These are phyloP conservation scores for Endocalyx cinctus DNA, from an alignment of 2,329 filamentous ascomycete species.

Conservation along the genomic window DNA sequence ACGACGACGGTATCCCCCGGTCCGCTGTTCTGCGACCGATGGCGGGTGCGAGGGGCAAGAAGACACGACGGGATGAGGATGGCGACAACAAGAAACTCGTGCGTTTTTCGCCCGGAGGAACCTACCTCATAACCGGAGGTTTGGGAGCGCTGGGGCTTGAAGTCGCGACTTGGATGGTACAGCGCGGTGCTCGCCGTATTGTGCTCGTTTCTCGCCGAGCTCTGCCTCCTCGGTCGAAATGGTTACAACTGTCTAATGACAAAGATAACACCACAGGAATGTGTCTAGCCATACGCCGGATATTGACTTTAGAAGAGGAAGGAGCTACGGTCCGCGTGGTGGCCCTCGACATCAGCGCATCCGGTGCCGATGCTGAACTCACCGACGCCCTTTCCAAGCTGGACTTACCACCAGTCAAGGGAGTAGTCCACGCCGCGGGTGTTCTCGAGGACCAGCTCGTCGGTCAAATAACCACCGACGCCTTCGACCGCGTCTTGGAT, in stretches of 20 bases:
- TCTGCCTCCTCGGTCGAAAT: conserved; percentile 29
- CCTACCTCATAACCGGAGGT: conserved; percentile 37
- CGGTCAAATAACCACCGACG: conserved; percentile 21
- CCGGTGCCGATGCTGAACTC: conserved; percentile 18
- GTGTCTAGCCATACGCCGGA: conserved; percentile 15
- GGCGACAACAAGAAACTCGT: too few species aligned
- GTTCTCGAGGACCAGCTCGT: conserved; percentile 33
- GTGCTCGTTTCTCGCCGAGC: conserved; percentile 33
- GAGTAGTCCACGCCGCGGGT: conserved; percentile 37
- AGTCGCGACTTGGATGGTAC: conserved; percentile 30
- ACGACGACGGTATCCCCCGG: too few species aligned
- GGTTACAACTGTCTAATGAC: conserved; percentile 15
- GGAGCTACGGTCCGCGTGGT: conserved; percentile 28
- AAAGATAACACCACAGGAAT: conserved; percentile 6
- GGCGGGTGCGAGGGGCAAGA: too few species aligned
- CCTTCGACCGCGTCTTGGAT: conserved; percentile 27
- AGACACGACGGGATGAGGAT: too few species aligned
- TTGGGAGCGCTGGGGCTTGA: conserved; percentile 35
- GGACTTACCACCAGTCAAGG: conserved; percentile 32
- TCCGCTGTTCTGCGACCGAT: too few species aligned
- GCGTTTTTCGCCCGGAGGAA: conserved; percentile 28
- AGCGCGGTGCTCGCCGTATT: conserved; percentile 36
- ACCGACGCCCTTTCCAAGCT: conserved; percentile 24
- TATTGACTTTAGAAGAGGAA: conserved; percentile 25
- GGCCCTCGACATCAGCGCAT: conserved; percentile 29